A percentile compares a stretch with the other conserved stretches of the same genome.
Conservation (phyloP, 768 basidiomycete species). For the Macrocybe gigantea region DNA sequence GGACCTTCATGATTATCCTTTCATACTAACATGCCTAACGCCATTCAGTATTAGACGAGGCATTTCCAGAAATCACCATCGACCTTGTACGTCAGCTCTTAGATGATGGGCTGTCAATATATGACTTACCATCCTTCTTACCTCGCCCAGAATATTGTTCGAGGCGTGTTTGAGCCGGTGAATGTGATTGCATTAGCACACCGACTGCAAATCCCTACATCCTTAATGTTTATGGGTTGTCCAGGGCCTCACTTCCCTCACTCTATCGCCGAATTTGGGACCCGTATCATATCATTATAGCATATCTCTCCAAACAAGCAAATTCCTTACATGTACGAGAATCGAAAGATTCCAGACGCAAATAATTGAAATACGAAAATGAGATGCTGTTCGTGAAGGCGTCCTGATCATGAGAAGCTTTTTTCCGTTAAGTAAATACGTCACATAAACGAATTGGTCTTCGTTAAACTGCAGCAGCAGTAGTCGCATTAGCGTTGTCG, state of each 20-base stretch:
- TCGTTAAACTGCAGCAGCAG: too few relatives aligned
- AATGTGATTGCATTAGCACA: constrained; percentile 45
- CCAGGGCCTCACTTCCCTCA: constrained; percentile 40
- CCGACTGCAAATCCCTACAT: constrained; percentile 41
- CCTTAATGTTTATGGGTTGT: constrained; percentile 60
- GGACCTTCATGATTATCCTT: constrained; percentile 6
- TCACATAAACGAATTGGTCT: too few relatives aligned
- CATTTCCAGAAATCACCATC: constrained; percentile 59
- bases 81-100: constrained; percentile 39
- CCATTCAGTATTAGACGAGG: constrained; percentile 47
- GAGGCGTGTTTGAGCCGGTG: constrained; percentile 36
- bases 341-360: too few relatives aligned
- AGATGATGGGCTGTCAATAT: not conserved
- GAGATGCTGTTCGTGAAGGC: too few relatives aligned
- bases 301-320: too few relatives aligned
- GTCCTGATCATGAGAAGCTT: too few relatives aligned
- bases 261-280: constrained; percentile 43
- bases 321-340: too few relatives aligned
- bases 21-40: not conserved
- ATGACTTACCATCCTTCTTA: not conserved
- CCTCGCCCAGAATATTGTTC: constrained; percentile 35
- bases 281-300: constrained; percentile 33
- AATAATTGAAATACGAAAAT: too few relatives aligned
- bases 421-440: too few relatives aligned
- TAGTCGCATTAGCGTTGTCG: too few relatives aligned